Base-by-base conservation (phyloP, 2,329 filamentous ascomycete species). In the Aurifilum marmelostoma region DNA sequence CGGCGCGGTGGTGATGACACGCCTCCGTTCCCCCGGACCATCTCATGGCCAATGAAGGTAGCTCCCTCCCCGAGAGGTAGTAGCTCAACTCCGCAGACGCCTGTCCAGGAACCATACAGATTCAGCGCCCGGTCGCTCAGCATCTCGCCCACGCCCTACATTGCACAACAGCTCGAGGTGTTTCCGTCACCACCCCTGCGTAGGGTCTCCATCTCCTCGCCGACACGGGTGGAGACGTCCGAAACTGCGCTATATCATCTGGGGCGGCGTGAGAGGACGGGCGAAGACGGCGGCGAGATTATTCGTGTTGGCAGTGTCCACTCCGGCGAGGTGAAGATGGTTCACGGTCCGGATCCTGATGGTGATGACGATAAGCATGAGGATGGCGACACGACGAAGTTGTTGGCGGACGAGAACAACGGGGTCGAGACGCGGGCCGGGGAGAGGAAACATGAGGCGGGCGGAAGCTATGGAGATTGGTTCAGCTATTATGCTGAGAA, bases 81-180 rank as follows among this genome's bases (percentile, higher is more conserved):
- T 3, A 29, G 29, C 47, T 65, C 63, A 21, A 29, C 27, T n/a
- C 39, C 41, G 14, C 54, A n/a, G 32, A 69, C 43, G 27, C 34
- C 69, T 14, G 29, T 43, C 4, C 29, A 34, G 9, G 18, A 16
- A 43, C 34, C n/a, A n/a, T 27, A 32, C 24, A 18, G 41, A 5
- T 21, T 41, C 24, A 54, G 24, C 41, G 50, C 62, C 41, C 62
- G 67, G 12, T 69, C 69, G 21, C 47, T 56, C 34, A 69, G 64
- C 11, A 56, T 58, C 56, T 69, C 64, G 34, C 67, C 64, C 24
- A 64, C 69, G 9, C 27, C 63, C 7, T 64, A 67, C 29, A 29
- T 69, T 18, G 67, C 69, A 21, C 50, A 62, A n/a, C 64, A 67
- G 47, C 65, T 69, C n/a, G 65, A 67, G 54, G 41, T 71, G 11